Percentiles rank a stretch among this genome's conserved stretches.
Evolutionary conservation across 2,329 filamentous ascomycete species (phyloP).

Genomic region (Arthrobotrys conoides): DNA sequence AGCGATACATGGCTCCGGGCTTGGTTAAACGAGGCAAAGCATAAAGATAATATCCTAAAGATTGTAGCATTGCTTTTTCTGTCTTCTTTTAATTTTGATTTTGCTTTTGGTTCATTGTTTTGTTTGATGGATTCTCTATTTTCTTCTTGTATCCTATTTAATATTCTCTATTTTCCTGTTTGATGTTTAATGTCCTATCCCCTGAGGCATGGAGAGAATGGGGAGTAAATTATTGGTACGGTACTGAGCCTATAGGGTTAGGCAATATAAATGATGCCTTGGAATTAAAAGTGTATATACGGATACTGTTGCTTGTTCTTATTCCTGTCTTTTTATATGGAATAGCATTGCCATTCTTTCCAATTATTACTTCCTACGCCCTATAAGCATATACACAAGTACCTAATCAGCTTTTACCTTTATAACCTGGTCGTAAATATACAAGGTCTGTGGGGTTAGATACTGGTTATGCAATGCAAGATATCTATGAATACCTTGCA

Average conservation of each 20-base stretch:
- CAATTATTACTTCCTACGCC: no score
- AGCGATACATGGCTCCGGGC: conserved; percentile 14
- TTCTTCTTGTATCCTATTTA: conserved; percentile 16
- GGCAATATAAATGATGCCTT: conserved; percentile 1
- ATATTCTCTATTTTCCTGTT: conserved; percentile 9
- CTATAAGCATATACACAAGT: no score
- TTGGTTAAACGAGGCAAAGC: conserved; percentile 1
- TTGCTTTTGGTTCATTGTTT: neutral
- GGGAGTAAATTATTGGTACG: neutral
- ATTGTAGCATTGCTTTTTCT: conserved; percentile 11
- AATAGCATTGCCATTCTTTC: neutral
- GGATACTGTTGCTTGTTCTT: conserved; percentile 1
- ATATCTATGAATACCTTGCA: no score
- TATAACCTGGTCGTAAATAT: neutral
- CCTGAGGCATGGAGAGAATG: neutral
- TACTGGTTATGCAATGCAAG: no score
- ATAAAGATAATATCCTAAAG: neutral
- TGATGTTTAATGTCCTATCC: neutral
- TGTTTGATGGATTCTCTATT: neutral
- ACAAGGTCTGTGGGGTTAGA: no score
- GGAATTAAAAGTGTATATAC: conserved; percentile 19
- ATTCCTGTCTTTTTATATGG: conserved; percentile 4
- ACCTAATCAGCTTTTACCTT: no score
- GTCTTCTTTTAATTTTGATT: neutral
- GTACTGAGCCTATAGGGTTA: neutral